Evolutionary conservation across 2,329 filamentous ascomycete species (phyloP), one percentile per base, ranked within the genome.

Genomic region (Didymellaceae sp.): DNA sequence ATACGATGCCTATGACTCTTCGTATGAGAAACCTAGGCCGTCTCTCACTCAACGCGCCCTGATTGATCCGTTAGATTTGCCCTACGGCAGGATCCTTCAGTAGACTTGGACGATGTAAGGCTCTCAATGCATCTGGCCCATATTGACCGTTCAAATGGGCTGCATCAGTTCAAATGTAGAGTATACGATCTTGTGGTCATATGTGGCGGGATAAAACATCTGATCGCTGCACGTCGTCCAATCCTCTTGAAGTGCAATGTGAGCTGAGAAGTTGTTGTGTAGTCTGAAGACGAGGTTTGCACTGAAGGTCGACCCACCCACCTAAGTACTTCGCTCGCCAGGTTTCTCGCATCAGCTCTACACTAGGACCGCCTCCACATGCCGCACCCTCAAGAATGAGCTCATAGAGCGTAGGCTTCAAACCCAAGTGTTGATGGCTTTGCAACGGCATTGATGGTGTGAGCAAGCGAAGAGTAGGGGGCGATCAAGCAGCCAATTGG

Each of bases 1-100:
- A 48, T 62, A 55, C 59, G 64, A 62, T 55, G 58, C 57, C 56
- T 59, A 65, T 69, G 67, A 70, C 67, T 71, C 62, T 58, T 62
- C 59, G 59, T 59, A 52, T 54, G 56, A 57, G 59, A 55, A 57
- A 55, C 45, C 57, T 58, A 59, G 51, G 57, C 56, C 54, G 52
- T 46, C 37, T 58, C 44, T 55, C 55, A 55, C 39, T 54, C 59
- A 56, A 57, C 54, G 63, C 54, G 57, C 52, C 55, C 60, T 68
- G 62, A 66, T 69, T 66, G 66, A 61, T 55, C 58, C 45, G 55
- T 56, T 55, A 45, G 48, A 62, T 49, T 52, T 54, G 48, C 40
- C 43, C 28, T 39, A 22, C 33, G 30, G 33, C 42, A 54, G 39
- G 45, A 35, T 39, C 37, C 50, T 41, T 42, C 38, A 16, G 38